Evolutionary conservation across 305 asterid genomes (phyloP).

Genomic region (Plantago coronopus): DNA sequence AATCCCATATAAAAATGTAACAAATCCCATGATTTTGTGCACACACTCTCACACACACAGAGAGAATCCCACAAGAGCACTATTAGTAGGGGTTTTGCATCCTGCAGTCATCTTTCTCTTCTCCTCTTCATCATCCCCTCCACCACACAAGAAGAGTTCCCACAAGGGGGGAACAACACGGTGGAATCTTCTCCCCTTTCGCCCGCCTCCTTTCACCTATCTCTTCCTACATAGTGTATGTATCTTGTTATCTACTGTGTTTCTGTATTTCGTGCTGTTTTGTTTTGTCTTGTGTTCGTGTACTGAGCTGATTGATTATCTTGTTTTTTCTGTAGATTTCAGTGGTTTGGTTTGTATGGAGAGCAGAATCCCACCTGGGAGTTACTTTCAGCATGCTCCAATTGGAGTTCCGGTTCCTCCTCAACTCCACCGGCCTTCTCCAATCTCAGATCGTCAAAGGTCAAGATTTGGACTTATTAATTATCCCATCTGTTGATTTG

Average conservation of each 20-base stretch:
- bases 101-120: constrained; percentile 34
- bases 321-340: constrained; percentile 8
- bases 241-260: constrained; percentile 1
- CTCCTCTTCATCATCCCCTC: constrained; percentile 16
- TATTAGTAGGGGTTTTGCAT: constrained; percentile 30
- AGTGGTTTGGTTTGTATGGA: constrained; percentile 40
- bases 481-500: neutral
- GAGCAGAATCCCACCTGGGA: constrained; percentile 50
- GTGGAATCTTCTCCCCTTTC: constrained; percentile 21
- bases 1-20: constrained; percentile 19
- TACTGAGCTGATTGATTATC: constrained; percentile 21
- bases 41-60: constrained; percentile 25
- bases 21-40: constrained; percentile 30
- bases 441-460: constrained; percentile 75
- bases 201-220: neutral
- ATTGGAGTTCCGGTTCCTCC: constrained; percentile 40
- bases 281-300: neutral
- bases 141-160: constrained; percentile 25
- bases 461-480: constrained; percentile 12
- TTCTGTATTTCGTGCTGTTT: neutral
- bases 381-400: constrained; percentile 68
- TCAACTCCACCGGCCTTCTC: constrained; percentile 53
- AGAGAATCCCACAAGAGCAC: constrained; percentile 28
- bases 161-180: constrained; percentile 20
- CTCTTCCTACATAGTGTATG: constrained; percentile 17